Evolutionary conservation across 805 yeast species (phyloP), one percentile per base, ranked within the genome.

Genomic region (Saccharomycopsis selenospora): DNA sequence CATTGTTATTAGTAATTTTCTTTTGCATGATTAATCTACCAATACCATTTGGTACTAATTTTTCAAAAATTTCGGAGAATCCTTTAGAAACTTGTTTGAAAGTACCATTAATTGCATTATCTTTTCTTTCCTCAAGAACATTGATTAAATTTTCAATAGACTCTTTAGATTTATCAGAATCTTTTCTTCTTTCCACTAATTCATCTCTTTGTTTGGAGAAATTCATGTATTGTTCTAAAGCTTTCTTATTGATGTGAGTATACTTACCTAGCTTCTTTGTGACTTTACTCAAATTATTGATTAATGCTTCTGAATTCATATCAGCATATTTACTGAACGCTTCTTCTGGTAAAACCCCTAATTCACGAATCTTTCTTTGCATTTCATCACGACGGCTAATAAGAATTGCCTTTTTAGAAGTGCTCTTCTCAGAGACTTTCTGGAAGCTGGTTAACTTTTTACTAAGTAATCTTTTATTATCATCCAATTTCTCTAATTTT

Each of bases 341-440:
- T 47, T 85, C 89, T 58, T 89, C 96, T 0, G 96, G 91, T 14
- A 91, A 68, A 3, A 85, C 85, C n/a, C 97, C 97, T 36, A 90
- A 66, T 38, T 85, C 95, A 52, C 90, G 72, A 26, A 89, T 81
- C 58, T 78, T 85, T 51, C 73, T 76, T 54, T 80, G 82, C 22
- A 86, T 63, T 55, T 85, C 95, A 43, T 83, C 86, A 51, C 85
- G 73, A 54, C 95, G 73, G 40, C 71, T 67, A 3, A 68, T 60
- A 43, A 87, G 64, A 3, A 82, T 60, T 1, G 84, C 70, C 54
- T 80, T 85, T 57, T 76, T 82, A 18, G 84, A 73, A 55, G 84
- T 66, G 4, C 71, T 69, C 49, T 75, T 80, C 57, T 88, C 95
- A 0, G 83, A 72, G n/a, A 60, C 64, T 53, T 80, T 82, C 49